Conservation (phyloP, 2,329 filamentous ascomycete genomes). For the Penicillium hordei region DNA sequence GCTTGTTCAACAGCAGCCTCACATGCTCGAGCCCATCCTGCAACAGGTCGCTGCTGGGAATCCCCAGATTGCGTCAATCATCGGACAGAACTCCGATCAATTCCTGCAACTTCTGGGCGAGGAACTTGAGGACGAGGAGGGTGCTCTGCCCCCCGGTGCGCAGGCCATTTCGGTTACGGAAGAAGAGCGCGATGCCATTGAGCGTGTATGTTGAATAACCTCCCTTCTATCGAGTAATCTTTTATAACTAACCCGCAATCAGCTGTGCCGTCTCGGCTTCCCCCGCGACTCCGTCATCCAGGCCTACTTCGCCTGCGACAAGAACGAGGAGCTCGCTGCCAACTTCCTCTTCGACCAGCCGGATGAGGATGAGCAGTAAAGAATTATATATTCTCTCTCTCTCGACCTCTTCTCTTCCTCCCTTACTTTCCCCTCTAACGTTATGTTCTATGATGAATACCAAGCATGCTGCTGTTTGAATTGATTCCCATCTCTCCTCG, state of each 20-base stretch:
- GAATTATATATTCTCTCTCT: conserved; percentile 3
- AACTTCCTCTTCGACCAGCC: conserved; percentile 99
- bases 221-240: neutral
- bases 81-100: conserved; percentile 86
- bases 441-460: conserved; percentile 31
- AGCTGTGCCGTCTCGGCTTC: conserved; percentile 93
- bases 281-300: conserved; percentile 91
- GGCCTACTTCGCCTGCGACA: conserved; percentile 98
- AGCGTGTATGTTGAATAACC: conserved; percentile 66
- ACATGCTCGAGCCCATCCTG: conserved; percentile 97
- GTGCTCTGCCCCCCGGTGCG: conserved; percentile 73
- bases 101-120: conserved; percentile 90
- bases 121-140: conserved; percentile 74
- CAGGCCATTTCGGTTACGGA: conserved; percentile 90
- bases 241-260: conserved; percentile 19
- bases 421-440: conserved; percentile 10
- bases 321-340: conserved; percentile 96
- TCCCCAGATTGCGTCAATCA: conserved; percentile 88
- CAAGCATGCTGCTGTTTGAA: conserved; percentile 26
- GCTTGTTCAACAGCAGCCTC: conserved; percentile 94
- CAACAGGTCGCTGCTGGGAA: conserved; percentile 95
- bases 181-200: conserved; percentile 95
- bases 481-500: conserved; percentile 16
- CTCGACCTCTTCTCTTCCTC: neutral
- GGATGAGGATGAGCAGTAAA: conserved; percentile 65